Percentiles rank a stretch among this genome's conserved stretches.
phyloP scores from a whole-genome alignment of 1,284 basidiomycete genomes.

The Apiotrichum laibachii region DNA sequence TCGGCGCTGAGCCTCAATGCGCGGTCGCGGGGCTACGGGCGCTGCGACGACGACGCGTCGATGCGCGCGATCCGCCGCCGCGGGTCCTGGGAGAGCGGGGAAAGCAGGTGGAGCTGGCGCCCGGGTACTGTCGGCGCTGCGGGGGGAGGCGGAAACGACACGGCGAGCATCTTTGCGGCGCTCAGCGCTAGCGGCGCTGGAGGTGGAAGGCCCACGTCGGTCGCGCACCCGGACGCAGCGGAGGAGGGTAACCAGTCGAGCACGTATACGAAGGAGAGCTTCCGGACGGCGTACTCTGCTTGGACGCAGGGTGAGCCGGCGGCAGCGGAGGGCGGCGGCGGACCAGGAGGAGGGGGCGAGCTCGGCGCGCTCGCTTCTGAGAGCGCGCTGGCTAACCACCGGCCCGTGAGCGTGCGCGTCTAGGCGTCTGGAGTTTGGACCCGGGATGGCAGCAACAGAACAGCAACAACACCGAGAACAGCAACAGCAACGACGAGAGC shows the following conservation, averaged over 20 bases:
- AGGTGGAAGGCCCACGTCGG: constrained; percentile 5
- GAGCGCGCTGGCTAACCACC: constrained; percentile 7
- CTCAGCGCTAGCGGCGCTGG: background rate
- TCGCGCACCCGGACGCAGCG: background rate
- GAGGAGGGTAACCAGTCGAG: constrained; percentile 8
- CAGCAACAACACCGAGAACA: background rate
- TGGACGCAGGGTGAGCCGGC: constrained; percentile 8
- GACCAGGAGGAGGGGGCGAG: background rate
- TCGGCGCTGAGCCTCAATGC: constrained; percentile 15
- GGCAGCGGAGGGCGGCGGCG: constrained; percentile 1
- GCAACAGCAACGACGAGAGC: too few species aligned
- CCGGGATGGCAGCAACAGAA: too few species aligned
- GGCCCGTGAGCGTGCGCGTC: constrained; percentile 15
- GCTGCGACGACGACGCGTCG: constrained; percentile 24
- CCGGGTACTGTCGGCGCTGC: constrained; percentile 14
- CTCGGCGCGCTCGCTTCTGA: constrained; percentile 1
- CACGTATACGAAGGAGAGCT: constrained; percentile 18
- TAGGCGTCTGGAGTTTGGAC: background rate
- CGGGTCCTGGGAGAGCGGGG: constrained; percentile 41
- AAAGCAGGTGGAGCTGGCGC: constrained; percentile 41
- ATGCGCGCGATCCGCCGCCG: constrained; percentile 34
- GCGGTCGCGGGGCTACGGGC: constrained; percentile 12
- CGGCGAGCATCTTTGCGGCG: constrained; percentile 5
- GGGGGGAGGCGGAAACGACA: too few species aligned
- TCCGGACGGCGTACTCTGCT: constrained; percentile 11